Evolutionary conservation across 2,329 filamentous ascomycete species (phyloP), one percentile per base, ranked within the genome.

Genomic region (Aphanoascus verrucosus): DNA sequence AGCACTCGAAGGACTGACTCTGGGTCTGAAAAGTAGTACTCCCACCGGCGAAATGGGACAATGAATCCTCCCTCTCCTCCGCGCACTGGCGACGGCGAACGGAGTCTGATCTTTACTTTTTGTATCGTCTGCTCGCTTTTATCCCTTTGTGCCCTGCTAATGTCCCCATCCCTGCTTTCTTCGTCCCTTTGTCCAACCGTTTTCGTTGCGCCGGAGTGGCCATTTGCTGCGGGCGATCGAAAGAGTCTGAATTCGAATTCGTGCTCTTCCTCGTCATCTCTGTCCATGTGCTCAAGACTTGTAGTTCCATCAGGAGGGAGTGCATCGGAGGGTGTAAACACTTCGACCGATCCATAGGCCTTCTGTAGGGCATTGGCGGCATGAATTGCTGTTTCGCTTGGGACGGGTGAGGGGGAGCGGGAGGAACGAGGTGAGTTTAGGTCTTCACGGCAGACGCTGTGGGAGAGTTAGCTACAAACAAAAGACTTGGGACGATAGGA

Each of bases 161-260:
- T 19, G 9, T 44, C 19, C 31, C 35, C 15, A 41, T 15, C 14
- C 19, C 3, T 41, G 23, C 23, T 28, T 28, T 28, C 23, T 28
- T 28, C 23, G 3, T 28, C 23, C 14, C 3, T 11, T 41, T 2
- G 3, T 4, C 17, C 38, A 12, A n/a, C n/a, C 35, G 38, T 3
- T 9, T 41, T 38, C 4, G 5, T 5, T 31, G 0, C 8, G 56
- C 47, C 7, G 52, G 37, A 37, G 31, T 50, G 14, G 41, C 43
- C 17, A 41, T 1, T 47, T 45, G 15, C 49, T 35, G 19, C 17
- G 35, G 5, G 15, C 1, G 63, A 64, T 42, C 64, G 68, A 61
- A 72, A 72, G 12, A 72, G 56, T 6, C 70, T 65, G 57, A 72
- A 72, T 49, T 72, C 70, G 52, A 72, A 72, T 56, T 72, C 70